Percentiles rank a stretch among this genome's conserved stretches.
phyloP scores from a whole-genome alignment of 768 basidiomycete genomes.

The Mycena albidolilacea region DNA sequence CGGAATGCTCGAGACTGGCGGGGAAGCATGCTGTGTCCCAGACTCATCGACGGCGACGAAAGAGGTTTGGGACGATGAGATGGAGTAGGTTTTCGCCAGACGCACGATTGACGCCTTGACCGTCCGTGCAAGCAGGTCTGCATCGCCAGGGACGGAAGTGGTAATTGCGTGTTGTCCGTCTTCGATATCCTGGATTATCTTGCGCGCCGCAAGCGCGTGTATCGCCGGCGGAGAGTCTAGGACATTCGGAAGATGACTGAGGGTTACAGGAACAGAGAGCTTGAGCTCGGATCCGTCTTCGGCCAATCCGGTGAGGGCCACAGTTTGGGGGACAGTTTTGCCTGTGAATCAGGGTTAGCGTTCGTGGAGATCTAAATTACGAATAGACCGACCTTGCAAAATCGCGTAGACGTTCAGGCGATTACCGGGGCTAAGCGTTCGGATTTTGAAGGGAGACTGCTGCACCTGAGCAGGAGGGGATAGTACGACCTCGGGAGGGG shows the following conservation, averaged over 20 bases:
- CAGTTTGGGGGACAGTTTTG: slow-evolving; percentile 30
- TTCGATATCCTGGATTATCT: slow-evolving; percentile 39
- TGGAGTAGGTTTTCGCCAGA: slow-evolving; percentile 39
- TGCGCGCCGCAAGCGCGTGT: slow-evolving; percentile 37
- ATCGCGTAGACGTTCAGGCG: slow-evolving; percentile 36
- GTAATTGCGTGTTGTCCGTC: slow-evolving; percentile 33
- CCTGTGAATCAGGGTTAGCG: background rate
- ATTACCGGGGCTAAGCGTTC: slow-evolving; percentile 26
- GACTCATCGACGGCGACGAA: slow-evolving; percentile 40
- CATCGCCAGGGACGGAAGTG: slow-evolving; percentile 12
- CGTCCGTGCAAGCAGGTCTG: slow-evolving; percentile 19
- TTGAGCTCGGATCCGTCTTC: slow-evolving; percentile 29
- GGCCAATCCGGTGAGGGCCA: slow-evolving; percentile 29
- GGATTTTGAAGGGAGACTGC: slow-evolving; percentile 38
- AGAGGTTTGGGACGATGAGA: slow-evolving; percentile 37
- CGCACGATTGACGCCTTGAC: slow-evolving; percentile 36
- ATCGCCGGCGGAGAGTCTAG: slow-evolving; percentile 28
- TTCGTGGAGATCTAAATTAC: no score
- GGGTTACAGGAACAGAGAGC: slow-evolving; percentile 32
- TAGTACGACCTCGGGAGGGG: slow-evolving; percentile 17
- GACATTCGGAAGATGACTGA: slow-evolving; percentile 35
- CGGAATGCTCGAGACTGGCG: background rate
- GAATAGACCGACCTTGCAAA: slow-evolving; percentile 33
- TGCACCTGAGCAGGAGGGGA: slow-evolving; percentile 29
- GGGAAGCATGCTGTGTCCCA: background rate